A percentile compares a stretch with the other conserved stretches of the same genome.
Evolutionary conservation across 2,329 filamentous ascomycete genomes (phyloP).

Genomic region (Boeremia exigua): DNA sequence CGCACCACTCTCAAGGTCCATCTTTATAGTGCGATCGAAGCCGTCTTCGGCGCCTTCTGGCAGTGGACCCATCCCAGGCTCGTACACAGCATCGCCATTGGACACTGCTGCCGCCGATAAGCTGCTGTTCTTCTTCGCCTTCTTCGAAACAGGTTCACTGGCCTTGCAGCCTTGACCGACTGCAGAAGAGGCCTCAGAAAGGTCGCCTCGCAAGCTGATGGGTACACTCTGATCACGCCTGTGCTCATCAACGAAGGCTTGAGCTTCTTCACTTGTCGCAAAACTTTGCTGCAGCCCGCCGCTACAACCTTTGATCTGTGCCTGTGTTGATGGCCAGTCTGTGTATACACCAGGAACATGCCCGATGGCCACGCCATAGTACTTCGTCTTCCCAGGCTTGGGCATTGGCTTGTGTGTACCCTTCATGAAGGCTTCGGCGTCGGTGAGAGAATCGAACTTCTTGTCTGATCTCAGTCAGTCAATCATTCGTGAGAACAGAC

Average conservation of each 20-base stretch:
- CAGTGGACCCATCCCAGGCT: slow-evolving; percentile 62
- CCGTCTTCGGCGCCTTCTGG: slow-evolving; percentile 64
- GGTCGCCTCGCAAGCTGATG: slow-evolving; percentile 36
- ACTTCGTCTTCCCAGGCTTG: slow-evolving; percentile 56
- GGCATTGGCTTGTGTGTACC: slow-evolving; percentile 54
- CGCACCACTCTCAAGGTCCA: slow-evolving; percentile 61
- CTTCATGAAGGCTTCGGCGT: slow-evolving; percentile 81
- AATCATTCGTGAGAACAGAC: too few species aligned
- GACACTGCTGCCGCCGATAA: slow-evolving; percentile 16
- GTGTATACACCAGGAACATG: slow-evolving; percentile 67
- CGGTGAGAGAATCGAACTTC: slow-evolving; percentile 73
- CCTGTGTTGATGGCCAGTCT: slow-evolving; percentile 71
- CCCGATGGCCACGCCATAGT: slow-evolving; percentile 66
- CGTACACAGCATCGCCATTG: slow-evolving; percentile 33
- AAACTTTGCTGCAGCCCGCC: slow-evolving; percentile 64
- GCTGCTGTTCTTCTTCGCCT: slow-evolving; percentile 44
- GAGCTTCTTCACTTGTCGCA: slow-evolving; percentile 68
- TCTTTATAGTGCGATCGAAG: slow-evolving; percentile 64
- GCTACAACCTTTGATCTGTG: slow-evolving; percentile 76
- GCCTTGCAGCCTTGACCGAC: slow-evolving; percentile 21
- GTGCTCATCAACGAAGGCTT: slow-evolving; percentile 68
- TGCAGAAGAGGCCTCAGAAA: slow-evolving; percentile 35
- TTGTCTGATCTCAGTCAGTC: slow-evolving; percentile 65
- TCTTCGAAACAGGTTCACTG: slow-evolving; percentile 41
- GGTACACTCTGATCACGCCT: slow-evolving; percentile 37